Conservation (phyloP, 495 filamentous ascomycete species). For the Talaromyces liani region DNA sequence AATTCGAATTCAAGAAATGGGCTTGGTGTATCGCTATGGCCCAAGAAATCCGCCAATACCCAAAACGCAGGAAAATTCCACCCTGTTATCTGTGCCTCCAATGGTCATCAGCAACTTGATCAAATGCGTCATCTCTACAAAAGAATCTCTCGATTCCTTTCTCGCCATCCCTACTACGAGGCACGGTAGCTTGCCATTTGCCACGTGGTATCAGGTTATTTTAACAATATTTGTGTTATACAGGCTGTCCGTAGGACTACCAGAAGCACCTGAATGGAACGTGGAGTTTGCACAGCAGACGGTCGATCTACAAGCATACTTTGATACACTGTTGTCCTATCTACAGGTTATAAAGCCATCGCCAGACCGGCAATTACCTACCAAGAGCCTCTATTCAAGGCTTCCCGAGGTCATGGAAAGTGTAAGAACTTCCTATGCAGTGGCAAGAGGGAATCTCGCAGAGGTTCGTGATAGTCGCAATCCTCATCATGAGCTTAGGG, state of each 20-base stretch:
- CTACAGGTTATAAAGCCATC: constrained; percentile 9
- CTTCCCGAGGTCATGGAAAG: constrained; percentile 14
- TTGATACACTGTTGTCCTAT: neutral
- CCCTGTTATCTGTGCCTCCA: constrained; percentile 7
- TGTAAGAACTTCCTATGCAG: constrained; percentile 12
- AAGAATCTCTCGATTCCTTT: constrained; percentile 9
- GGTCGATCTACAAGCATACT: constrained; percentile 6
- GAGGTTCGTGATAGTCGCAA: constrained; percentile 3
- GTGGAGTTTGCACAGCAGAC: constrained; percentile 11
- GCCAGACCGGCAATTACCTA: constrained; percentile 5
- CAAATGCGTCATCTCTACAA: neutral
- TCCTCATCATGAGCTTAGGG: constrained; percentile 9
- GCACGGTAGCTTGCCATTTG: constrained; percentile 8
- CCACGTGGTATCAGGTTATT: constrained; percentile 12
- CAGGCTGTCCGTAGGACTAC: constrained; percentile 11
- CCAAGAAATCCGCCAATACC: constrained; percentile 10
- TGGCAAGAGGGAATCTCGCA: constrained; percentile 9
- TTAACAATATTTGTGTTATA: constrained; percentile 11
- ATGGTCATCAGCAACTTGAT: constrained; percentile 9
- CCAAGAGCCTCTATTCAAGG: constrained; percentile 13
- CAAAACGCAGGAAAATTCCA: constrained; percentile 9
- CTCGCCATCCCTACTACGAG: constrained; percentile 2
- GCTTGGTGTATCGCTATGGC: constrained; percentile 15
- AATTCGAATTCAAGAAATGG: constrained; percentile 14
- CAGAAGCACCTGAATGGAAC: constrained; percentile 11